phyloP scores from a whole-genome alignment of 2,329 filamentous ascomycete genomes.

The Colletotrichum eleusines region DNA sequence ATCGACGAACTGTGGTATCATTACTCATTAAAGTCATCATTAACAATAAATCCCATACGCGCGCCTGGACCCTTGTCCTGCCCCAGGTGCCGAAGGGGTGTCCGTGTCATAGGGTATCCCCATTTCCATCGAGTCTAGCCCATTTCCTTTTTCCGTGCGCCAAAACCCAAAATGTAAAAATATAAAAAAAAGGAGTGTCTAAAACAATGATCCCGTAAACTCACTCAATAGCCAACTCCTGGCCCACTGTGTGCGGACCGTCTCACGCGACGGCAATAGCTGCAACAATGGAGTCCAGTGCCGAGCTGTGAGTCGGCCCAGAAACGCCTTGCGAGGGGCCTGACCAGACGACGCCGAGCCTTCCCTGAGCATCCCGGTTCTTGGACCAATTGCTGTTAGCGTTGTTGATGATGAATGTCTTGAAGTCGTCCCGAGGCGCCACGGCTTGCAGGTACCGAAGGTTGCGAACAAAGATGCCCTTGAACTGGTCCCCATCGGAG shows the following conservation, averaged over 20 bases:
- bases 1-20: slow-evolving; percentile 37
- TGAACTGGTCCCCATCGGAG: slow-evolving; percentile 73
- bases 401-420: slow-evolving; percentile 68
- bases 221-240: slow-evolving; percentile 3
- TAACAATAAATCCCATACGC: slow-evolving; percentile 30
- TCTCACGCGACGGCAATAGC: slow-evolving; percentile 59
- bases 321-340: slow-evolving; percentile 67
- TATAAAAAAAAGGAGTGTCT: slow-evolving; percentile 3
- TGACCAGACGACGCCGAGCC: slow-evolving; percentile 74
- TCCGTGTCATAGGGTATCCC: slow-evolving; percentile 38
- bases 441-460: slow-evolving; percentile 68
- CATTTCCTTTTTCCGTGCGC: slow-evolving; percentile 27
- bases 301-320: slow-evolving; percentile 73
- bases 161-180: neutral
- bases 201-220: slow-evolving; percentile 17
- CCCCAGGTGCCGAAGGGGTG: slow-evolving; percentile 20
- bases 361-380: slow-evolving; percentile 62
- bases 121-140: slow-evolving; percentile 32
- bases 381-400: slow-evolving; percentile 75
- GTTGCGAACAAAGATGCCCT: slow-evolving; percentile 77
- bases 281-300: slow-evolving; percentile 75
- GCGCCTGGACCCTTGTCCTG: slow-evolving; percentile 23
- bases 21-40: slow-evolving; percentile 42
- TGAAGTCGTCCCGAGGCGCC: slow-evolving; percentile 63
- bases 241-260: neutral